Evolutionary conservation across 83 land plant genomes (phyloP), one percentile per base, ranked within the genome.

Genomic region (Diphasiastrum complanatum): DNA sequence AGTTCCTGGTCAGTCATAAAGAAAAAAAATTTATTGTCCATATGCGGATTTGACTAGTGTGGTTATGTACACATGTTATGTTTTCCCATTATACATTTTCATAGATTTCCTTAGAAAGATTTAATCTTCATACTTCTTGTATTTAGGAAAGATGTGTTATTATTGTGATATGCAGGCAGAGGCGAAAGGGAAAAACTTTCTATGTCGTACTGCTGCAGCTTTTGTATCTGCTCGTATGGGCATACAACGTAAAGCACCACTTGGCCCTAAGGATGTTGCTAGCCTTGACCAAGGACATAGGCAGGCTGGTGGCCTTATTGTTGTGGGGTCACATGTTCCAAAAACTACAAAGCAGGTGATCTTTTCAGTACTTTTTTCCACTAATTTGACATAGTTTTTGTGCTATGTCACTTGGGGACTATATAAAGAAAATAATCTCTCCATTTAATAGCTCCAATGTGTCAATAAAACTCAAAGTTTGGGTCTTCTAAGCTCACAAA

Each of bases 311-410:
- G 99, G 86, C 0, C 85, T 95, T 28, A 70, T 89, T 12, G 83
- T 95, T 70, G 97, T 95, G 33, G 99, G 99, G 4, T 95, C 99
- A 20, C 89, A 95, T 77, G 99, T 95, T 47, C 99, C 97, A 32
- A 95, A 89, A 74, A 86, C 99, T 8, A 95, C 97, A 60, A 84
- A 84, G 48, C 99, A 95, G 93, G 98, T 81, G 12, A 48, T 49
- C 4, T 63, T 30, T 27, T 18, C 33, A 23, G 16, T n/a, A 14
- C 8, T 5, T 27, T 40, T n/a, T n/a, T 41, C 38, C 33, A 36
- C 14, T 29, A 67, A n/a, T 20, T 62, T 27, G 26, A 33, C 4
- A 37, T 35, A 50, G n/a, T 65, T 25, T 18, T 20, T 33, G 36
- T 14, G 61, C 24, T 2, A 10, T 4, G 33, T 43, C 40, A 18